These are phyloP conservation scores for Suhomyces prunicola DNA, from an alignment of 805 yeast species.

Conservation along the genomic window DNA sequence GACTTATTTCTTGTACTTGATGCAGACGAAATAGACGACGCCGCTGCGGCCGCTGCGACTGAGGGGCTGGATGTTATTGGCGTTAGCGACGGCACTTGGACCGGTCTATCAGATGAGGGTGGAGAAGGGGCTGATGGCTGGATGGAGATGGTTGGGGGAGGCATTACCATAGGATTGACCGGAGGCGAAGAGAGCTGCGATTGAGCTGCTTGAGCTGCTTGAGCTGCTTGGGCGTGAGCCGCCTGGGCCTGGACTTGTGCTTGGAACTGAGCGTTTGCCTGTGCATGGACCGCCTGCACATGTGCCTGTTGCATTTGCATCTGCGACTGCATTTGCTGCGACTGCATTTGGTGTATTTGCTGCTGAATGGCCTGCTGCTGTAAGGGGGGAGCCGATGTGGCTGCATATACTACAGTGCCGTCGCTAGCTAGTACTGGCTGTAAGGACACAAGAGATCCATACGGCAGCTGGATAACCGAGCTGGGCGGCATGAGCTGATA, in stretches of 20 bases:
- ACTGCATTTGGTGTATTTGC: neutral
- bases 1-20: neutral
- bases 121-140: slow-evolving; percentile 1
- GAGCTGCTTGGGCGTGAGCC: neutral
- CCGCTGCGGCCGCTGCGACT: slow-evolving; percentile 8
- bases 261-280: slow-evolving; percentile 1
- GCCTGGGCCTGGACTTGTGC: slow-evolving; percentile 2
- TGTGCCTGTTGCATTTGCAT: neutral
- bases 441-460: slow-evolving; percentile 8
- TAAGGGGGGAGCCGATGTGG: slow-evolving; percentile 1
- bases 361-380: neutral
- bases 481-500: neutral
- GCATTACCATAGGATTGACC: neutral
- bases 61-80: slow-evolving; percentile 11
- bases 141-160: slow-evolving; percentile 5
- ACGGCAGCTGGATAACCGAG: slow-evolving; percentile 6
- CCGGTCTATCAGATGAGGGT: neutral
- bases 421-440: slow-evolving; percentile 13
- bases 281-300: slow-evolving; percentile 1
- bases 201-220: slow-evolving; percentile 4
- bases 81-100: slow-evolving; percentile 7
- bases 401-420: slow-evolving; percentile 11
- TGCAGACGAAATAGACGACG: slow-evolving; percentile 1
- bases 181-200: neutral
- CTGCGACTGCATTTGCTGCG: neutral